Evolutionary conservation across 2,329 filamentous ascomycete genomes (phyloP).

Genomic region (Fusarium sp.): DNA sequence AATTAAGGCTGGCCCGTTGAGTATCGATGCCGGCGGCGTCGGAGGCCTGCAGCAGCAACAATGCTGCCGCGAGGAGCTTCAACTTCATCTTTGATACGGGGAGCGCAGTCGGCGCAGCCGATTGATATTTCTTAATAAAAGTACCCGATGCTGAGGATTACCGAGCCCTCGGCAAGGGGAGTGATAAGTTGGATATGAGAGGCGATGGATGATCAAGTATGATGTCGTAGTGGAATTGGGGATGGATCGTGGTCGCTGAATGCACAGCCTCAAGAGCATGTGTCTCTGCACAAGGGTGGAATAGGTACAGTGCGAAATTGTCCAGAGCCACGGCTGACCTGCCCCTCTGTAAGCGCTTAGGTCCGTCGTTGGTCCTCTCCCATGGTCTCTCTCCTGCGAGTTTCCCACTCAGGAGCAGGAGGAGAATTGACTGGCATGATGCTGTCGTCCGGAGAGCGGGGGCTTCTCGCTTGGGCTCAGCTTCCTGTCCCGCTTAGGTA

Average conservation of each 20-base stretch:
- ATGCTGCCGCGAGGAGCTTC: conserved; percentile 39
- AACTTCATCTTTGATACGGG: conserved; percentile 37
- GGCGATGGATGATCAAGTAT: conserved; percentile 17
- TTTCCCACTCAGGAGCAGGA: conserved; percentile 1
- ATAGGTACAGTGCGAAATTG: conserved; percentile 3
- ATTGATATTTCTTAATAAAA: conserved; percentile 6
- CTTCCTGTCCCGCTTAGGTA: neutral
- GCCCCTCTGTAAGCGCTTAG: neutral
- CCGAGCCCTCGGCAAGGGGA: conserved; percentile 12
- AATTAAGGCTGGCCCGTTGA: conserved; percentile 36
- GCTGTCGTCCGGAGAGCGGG: conserved; percentile 1
- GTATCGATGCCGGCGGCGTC: conserved; percentile 47
- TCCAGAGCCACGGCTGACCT: neutral
- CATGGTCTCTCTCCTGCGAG: neutral
- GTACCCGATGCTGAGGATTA: neutral
- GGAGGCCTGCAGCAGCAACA: conserved; percentile 44
- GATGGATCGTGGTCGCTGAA: conserved; percentile 20
- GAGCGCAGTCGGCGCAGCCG: conserved; percentile 9
- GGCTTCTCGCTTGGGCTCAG: neutral
- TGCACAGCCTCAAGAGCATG: neutral
- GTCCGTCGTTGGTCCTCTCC: neutral
- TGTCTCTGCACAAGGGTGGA: neutral
- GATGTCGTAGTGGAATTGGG: conserved; percentile 23
- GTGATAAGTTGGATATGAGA: neutral
- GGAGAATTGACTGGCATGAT: conserved; percentile 2